Percentiles rank a stretch among this genome's conserved stretches.
phyloP scores from a whole-genome alignment of 257 asterid species.

The Datura wrightii region DNA sequence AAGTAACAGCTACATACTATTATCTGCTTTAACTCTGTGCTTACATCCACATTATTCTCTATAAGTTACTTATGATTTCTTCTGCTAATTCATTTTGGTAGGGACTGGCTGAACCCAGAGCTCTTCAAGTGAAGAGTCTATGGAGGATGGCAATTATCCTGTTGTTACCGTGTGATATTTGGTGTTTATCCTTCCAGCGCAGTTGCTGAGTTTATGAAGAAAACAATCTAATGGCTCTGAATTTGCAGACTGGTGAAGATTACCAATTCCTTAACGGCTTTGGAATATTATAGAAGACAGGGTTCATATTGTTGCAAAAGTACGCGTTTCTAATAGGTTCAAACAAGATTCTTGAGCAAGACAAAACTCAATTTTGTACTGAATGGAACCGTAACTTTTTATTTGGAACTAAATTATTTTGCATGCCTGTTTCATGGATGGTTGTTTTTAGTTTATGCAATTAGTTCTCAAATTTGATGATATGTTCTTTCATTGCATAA shows the following conservation, averaged over 20 bases:
- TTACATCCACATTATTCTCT: not conserved
- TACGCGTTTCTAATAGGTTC: not conserved
- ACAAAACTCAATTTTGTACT: conserved; percentile 4
- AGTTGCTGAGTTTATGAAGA: not conserved
- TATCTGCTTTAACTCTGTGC: not conserved
- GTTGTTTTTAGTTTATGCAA: not conserved
- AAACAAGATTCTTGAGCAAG: not conserved
- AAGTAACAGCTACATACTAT: conserved; percentile 57
- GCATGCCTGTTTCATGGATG: not conserved
- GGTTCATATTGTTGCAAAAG: not conserved
- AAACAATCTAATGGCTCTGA: not conserved
- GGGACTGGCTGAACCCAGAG: conserved; percentile 82
- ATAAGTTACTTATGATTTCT: not conserved
- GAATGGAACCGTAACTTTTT: not conserved
- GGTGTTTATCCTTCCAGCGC: not conserved
- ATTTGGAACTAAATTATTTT: not conserved
- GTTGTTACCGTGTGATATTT: not conserved
- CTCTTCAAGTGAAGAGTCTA: conserved; percentile 59
- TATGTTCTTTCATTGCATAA: not conserved
- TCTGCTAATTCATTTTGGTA: conserved; percentile 39
- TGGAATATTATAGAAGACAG: conserved; percentile 7
- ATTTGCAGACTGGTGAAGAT: not conserved
- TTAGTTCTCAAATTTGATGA: not conserved
- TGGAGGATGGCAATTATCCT: not conserved
- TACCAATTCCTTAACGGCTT: not conserved